Conservation (phyloP, 1,284 basidiomycete genomes). For the Sporisorium exsertum region DNA sequence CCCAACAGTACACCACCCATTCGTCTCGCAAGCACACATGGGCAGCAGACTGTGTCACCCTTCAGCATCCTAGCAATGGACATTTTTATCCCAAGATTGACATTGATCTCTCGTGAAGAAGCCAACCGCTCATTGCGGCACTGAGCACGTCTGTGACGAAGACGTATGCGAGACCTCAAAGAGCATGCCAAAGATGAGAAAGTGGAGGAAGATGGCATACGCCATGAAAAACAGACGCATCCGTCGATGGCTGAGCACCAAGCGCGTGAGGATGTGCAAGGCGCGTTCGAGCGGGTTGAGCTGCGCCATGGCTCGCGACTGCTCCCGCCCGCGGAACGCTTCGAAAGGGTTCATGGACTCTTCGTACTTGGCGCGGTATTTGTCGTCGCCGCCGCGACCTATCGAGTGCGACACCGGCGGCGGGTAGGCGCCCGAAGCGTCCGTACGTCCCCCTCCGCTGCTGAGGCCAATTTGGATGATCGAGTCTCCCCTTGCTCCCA, state of each 20-base stretch:
- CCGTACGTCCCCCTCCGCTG: constrained; percentile 15
- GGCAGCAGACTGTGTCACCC: background rate
- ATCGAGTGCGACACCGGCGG: constrained; percentile 4
- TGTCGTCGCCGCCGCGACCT: constrained; percentile 76
- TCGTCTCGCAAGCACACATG: background rate
- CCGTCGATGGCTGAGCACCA: constrained; percentile 85
- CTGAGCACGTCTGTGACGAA: constrained; percentile 26
- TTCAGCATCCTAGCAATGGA: background rate
- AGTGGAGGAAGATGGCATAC: constrained; percentile 82
- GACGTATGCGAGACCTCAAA: constrained; percentile 52
- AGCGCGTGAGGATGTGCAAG: constrained; percentile 84
- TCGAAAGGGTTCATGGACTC: constrained; percentile 98
- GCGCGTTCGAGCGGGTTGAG: constrained; percentile 91
- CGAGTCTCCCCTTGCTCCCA: constrained; percentile 5
- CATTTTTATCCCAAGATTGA: background rate
- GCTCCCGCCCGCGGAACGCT: constrained; percentile 93
- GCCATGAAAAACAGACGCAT: constrained; percentile 78
- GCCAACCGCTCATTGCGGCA: constrained; percentile 7
- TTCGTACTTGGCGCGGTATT: constrained; percentile 89
- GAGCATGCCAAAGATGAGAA: constrained; percentile 80
- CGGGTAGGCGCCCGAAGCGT: constrained; percentile 34
- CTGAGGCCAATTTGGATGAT: constrained; percentile 31
- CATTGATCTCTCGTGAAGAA: background rate
- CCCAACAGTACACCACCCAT: background rate
- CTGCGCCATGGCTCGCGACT: constrained; percentile 86